These are phyloP conservation scores for Metschnikowia drakensbergensis DNA, from an alignment of 805 yeast genomes.

Conservation along the genomic window DNA sequence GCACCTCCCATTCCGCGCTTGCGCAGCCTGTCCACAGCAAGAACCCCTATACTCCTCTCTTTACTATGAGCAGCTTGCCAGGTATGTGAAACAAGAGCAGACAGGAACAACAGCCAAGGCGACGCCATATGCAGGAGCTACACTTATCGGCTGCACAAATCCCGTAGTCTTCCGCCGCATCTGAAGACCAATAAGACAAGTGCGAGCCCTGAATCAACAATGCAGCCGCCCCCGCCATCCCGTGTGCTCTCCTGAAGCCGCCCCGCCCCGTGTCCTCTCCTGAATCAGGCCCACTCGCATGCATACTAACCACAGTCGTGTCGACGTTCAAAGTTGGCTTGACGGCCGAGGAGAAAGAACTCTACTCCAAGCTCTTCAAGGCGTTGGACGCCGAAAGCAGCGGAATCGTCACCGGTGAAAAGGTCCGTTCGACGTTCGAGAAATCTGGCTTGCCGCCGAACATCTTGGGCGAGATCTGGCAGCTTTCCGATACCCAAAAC, in stretches of 20 bases:
- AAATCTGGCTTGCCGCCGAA: slow-evolving; percentile 79
- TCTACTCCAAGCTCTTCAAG: slow-evolving; percentile 72
- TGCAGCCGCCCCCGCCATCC: too few species aligned
- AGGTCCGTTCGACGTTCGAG: slow-evolving; percentile 77
- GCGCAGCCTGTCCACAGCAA: slow-evolving; percentile 1
- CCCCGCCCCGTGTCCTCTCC: too few species aligned
- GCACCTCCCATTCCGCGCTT: slow-evolving; percentile 6
- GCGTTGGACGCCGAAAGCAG: slow-evolving; percentile 73
- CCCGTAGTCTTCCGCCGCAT: too few species aligned
- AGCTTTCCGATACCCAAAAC: slow-evolving; percentile 83
- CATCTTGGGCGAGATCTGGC: slow-evolving; percentile 88
- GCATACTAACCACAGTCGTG: slow-evolving; percentile 4
- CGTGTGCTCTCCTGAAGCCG: too few species aligned
- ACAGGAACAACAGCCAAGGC: neutral
- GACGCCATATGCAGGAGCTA: neutral
- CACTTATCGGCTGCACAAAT: too few species aligned
- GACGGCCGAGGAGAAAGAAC: slow-evolving; percentile 71
- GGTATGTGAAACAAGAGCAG: slow-evolving; percentile 3
- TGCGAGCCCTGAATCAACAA: too few species aligned
- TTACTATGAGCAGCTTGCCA: slow-evolving; percentile 9
- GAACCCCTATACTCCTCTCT: neutral
- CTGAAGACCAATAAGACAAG: too few species aligned
- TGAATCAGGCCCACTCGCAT: neutral
- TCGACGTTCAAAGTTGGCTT: slow-evolving; percentile 44
- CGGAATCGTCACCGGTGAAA: slow-evolving; percentile 85